These are phyloP conservation scores for Trichophyton rubrum DNA, from an alignment of 2,329 filamentous ascomycete species.

Conservation along the genomic window DNA sequence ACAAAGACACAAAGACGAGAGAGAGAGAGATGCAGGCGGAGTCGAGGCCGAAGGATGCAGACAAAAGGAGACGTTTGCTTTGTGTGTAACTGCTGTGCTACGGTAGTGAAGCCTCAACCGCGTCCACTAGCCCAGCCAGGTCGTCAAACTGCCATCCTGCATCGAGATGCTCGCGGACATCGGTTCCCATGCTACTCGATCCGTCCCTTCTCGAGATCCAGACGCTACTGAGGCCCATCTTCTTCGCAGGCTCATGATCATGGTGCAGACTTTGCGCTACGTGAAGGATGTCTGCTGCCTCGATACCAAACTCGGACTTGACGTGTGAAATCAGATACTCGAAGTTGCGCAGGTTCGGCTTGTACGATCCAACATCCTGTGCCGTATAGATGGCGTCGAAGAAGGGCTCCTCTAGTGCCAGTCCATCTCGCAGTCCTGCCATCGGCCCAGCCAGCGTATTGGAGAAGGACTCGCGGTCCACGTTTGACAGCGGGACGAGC, in stretches of 20 bases:
- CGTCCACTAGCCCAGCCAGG: constrained; percentile 49
- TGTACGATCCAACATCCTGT: constrained; percentile 59
- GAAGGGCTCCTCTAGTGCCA: constrained; percentile 12
- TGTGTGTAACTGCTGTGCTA: not conserved
- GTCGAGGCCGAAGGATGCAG: too few species aligned
- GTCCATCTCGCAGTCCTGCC: constrained; percentile 28
- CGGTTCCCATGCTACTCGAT: constrained; percentile 31
- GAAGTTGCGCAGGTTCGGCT: constrained; percentile 54
- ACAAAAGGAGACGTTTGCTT: not conserved
- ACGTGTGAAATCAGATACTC: constrained; percentile 48
- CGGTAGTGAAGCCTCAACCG: constrained; percentile 18
- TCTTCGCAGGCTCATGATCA: constrained; percentile 54
- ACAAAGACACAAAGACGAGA: not conserved
- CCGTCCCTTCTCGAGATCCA: constrained; percentile 50
- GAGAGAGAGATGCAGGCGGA: not conserved
- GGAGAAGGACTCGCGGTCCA: constrained; percentile 41
- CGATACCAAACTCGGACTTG: constrained; percentile 43
- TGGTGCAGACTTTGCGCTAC: constrained; percentile 56
- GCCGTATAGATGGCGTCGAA: constrained; percentile 59
- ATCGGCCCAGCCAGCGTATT: constrained; percentile 39
- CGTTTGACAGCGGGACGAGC: constrained; percentile 46
- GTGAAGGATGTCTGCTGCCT: constrained; percentile 48
- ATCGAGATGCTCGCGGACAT: constrained; percentile 27
- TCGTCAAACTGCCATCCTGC: constrained; percentile 45
- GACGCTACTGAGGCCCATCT: constrained; percentile 46